Evolutionary conservation across 2,329 filamentous ascomycete species (phyloP), one percentile per base, ranked within the genome.

Genomic region (Neofusicoccum kwambonambiense): DNA sequence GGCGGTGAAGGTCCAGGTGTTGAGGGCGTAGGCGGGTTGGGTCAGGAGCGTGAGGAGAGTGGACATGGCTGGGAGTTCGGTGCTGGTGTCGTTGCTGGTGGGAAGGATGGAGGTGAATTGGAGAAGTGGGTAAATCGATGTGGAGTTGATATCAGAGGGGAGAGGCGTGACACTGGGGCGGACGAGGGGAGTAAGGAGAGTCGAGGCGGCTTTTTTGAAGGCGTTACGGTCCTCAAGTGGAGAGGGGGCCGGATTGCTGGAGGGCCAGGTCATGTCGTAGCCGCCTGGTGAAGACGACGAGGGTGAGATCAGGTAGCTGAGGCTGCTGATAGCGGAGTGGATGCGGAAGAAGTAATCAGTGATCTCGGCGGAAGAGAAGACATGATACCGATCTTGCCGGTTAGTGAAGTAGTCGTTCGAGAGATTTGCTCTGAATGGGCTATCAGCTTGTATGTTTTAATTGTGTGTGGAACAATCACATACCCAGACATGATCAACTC

Each of bases 371-470:
- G 91, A 96, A 0, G 87, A 87, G 78, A 98, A 96, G 41, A 98
- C 79, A 75, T 99, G 95, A 71, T 99, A 99, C 61, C 95, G 85
- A 76, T 99, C 95, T 72, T 98, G 90, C 11, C 95, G 89, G 71
- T 98, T 95, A 44, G 93, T 97, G 72, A 99, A 99, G 78, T 99
- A 99, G 74, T 99, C 94, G 49, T 85, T 87, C 0, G 92, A 97
- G 6, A 99, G 81, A 70, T 99, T 99, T 15, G 95, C 95, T 7
- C 87, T 87, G 35, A 71, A 17, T 19, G 4, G 4, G 5, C 5
- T 15, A 15, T 58, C 27, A 54, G 64, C 11, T 15, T 45, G n/a
- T 19, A 4, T 4, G 15, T 12, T 17, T 13, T 22, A 31, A 35
- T 12, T 12, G 17, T n/a, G 22, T 19, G 42, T 63, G 2, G 27